Conservation (phyloP, 169 alveolate genomes). For the Eimeria falciformis region DNA sequence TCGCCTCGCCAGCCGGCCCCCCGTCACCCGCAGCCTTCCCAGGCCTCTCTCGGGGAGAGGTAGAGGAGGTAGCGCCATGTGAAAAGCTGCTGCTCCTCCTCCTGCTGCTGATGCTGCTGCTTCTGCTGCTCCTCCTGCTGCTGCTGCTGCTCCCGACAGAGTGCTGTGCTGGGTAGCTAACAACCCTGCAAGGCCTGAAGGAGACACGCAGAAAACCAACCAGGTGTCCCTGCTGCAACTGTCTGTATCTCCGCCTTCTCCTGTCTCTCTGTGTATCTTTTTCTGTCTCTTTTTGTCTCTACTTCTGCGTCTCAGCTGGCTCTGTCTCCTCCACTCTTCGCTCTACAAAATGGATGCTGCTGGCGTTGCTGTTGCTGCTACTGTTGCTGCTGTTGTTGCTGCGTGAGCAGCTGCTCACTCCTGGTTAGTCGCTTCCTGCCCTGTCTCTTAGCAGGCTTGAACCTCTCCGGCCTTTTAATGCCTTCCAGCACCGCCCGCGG, state of each 20-base stretch:
- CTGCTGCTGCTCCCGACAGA: slow-evolving; percentile 29
- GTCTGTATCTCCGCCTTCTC: not conserved
- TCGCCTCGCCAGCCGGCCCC: slow-evolving; percentile 18
- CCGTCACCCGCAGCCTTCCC: slow-evolving; percentile 26
- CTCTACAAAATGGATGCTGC: not conserved
- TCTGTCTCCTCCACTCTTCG: not conserved
- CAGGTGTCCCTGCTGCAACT: not conserved
- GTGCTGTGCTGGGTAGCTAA: slow-evolving; percentile 35
- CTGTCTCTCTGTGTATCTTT: not conserved
- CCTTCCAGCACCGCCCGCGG: slow-evolving; percentile 10
- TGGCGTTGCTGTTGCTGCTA: not conserved
- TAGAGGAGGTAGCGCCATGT: not conserved
- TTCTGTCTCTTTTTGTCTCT: not conserved
- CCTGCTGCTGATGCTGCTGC: not conserved
- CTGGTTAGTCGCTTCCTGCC: slow-evolving; percentile 25
- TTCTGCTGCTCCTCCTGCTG: slow-evolving; percentile 14
- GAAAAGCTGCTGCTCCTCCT: not conserved
- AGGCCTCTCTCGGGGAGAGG: slow-evolving; percentile 39
- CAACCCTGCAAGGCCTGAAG: slow-evolving; percentile 22
- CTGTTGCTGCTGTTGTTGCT: slow-evolving; percentile 7
- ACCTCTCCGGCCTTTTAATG: not conserved
- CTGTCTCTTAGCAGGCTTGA: not conserved
- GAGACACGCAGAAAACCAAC: not conserved
- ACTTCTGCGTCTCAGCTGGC: not conserved
- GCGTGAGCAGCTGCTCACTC: not conserved